Conservation (phyloP, 2,329 filamentous ascomycete species). For the Penicillium rolfsii region DNA sequence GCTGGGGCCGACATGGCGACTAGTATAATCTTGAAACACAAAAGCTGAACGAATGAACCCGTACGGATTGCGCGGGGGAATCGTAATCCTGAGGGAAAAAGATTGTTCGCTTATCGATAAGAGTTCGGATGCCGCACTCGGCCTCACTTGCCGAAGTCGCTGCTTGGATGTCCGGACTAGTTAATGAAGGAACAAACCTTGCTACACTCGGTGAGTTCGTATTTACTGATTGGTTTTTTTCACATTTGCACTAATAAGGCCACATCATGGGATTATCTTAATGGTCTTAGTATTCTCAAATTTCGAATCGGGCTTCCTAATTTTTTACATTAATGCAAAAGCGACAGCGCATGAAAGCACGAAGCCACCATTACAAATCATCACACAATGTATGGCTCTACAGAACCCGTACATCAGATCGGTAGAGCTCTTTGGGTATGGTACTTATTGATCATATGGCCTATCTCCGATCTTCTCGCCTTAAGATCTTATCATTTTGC, state of each 20-base stretch:
- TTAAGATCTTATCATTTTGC: neutral
- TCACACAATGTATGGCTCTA: too few relatives aligned
- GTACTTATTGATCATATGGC: neutral
- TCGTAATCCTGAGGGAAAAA: slow-evolving; percentile 32
- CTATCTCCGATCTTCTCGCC: too few relatives aligned
- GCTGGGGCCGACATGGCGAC: slow-evolving; percentile 38
- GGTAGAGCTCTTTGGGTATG: neutral
- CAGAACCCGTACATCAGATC: too few relatives aligned
- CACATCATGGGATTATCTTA: neutral
- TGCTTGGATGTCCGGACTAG: neutral
- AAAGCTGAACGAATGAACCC: slow-evolving; percentile 15
- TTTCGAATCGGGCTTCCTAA: too few relatives aligned
- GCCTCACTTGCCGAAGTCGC: slow-evolving; percentile 23
- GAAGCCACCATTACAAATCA: neutral
- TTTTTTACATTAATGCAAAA: neutral
- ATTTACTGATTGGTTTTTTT: neutral
- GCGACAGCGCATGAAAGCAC: neutral
- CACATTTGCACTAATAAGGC: too few relatives aligned
- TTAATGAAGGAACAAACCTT: neutral
- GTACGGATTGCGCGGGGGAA: slow-evolving; percentile 17
- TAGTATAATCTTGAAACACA: slow-evolving; percentile 7
- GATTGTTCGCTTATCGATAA: slow-evolving; percentile 46
- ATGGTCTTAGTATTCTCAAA: too few relatives aligned
- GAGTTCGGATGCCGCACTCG: slow-evolving; percentile 36
- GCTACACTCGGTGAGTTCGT: neutral